Base-by-base conservation (phyloP, 2,329 filamentous ascomycete species). In the Colletotrichum graminicola region DNA sequence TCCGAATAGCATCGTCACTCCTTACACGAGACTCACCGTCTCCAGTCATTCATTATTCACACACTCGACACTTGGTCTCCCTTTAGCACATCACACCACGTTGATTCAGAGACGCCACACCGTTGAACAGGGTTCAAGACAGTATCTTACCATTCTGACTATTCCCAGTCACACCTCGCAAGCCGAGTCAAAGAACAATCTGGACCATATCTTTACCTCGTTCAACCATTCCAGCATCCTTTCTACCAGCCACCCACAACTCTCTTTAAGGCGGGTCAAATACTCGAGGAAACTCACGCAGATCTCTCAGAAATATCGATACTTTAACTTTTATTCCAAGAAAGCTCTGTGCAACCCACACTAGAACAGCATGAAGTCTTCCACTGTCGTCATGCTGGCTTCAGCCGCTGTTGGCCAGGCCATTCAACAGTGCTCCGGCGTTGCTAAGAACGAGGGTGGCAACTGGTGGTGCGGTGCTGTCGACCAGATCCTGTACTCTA, bases 381-480 rank as follows among this genome's bases (percentile, higher is more conserved):
- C 75, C 2, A 69, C 74, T n/a, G 57, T 76, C 21, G 61, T 75
- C 23, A 43, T 80, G 21, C 75, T 81, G 67, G 76, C 77, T 67
- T 75, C 76, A 52, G 75, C 76, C 65, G 73, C 78, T 72, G 67
- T 79, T 74, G 77, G 76, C 29, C 75, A 78, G 34, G 80, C 79
- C 55, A 77, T 75, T 5, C 78, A 80, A 65, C 78, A 82, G 73
- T 84, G 82, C 75, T 77, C 77, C 6, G 81, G 80, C 43, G 77
- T 43, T 7, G 75, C 79, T 36, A 73, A 76, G 60, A 69, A 83
- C 8, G 82, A 84, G 72, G 78, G 77, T 34, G 88, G 89, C 72
- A 93, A 93, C 80, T 91, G 82, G 82, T 93, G 91, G 82, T 93
- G 91, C 80, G 84, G 89, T 67, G 77, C 85, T 49, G 90, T 94